A percentile compares a stretch with the other conserved stretches of the same genome.
Evolutionary conservation across 1,284 basidiomycete genomes (phyloP).

Genomic region (Meira miltonrushii): DNA sequence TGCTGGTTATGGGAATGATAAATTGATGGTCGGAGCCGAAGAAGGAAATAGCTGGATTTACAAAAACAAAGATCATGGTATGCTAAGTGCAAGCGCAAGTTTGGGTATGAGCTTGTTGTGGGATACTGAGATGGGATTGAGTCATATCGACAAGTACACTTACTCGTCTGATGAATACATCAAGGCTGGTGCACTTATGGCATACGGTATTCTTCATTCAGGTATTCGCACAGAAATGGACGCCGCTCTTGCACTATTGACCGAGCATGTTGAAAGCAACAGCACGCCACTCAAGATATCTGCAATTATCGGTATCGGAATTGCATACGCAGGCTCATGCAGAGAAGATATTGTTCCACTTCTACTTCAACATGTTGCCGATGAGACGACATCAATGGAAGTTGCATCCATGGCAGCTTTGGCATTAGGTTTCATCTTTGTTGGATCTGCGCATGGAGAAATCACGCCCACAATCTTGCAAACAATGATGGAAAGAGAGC

Average conservation of each 20-base stretch:
- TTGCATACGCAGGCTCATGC: conserved; percentile 89
- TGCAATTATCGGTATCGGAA: conserved; percentile 68
- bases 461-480: conserved; percentile 84
- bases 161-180: conserved; percentile 95
- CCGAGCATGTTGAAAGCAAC: conserved; percentile 85
- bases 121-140: conserved; percentile 92
- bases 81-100: conserved; percentile 93
- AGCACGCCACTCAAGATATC: conserved; percentile 76
- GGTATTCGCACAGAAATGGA: conserved; percentile 89
- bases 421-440: conserved; percentile 88
- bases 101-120: conserved; percentile 88
- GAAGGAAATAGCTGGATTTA: conserved; percentile 98
- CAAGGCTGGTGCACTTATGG: conserved; percentile 89
- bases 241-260: conserved; percentile 82
- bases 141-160: conserved; percentile 95
- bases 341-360: conserved; percentile 69
- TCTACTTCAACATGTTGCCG: conserved; percentile 43
- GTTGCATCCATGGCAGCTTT: conserved; percentile 79
- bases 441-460: conserved; percentile 91
- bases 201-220: conserved; percentile 86
- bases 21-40: conserved; percentile 91
- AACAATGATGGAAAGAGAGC: conserved; percentile 67
- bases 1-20: conserved; percentile 97
- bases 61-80: conserved; percentile 99
- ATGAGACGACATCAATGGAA: conserved; percentile 67